Base-by-base conservation (phyloP, 441 rosid genomes). In the Populus hybrid region DNA sequence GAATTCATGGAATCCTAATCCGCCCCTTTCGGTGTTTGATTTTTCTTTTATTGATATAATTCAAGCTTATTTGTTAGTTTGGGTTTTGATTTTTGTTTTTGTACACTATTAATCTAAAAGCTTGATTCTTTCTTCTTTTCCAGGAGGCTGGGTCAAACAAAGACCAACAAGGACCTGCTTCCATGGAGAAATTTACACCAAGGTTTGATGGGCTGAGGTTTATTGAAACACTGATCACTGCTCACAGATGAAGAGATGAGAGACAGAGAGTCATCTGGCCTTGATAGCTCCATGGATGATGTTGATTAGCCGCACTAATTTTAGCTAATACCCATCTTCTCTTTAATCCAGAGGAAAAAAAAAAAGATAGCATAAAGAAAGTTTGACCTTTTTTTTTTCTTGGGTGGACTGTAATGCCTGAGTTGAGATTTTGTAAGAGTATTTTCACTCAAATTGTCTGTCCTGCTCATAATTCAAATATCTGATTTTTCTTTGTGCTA, bases 161-260 rank as follows among this genome's bases (percentile, higher is more conserved):
- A 75, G 86, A 87, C 42, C 81, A 84, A 18, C 87, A 87, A 12
- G 71, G 81, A 10, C 63, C 83, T 75, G 34, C 82, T 65, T 68
- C 83, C 11, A 82, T 80, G 38, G 85, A 80, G 75, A 88, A 87
- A 82, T 90, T 92, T 71, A 87, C 90, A 66, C 97, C 97, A 34
- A 89, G 88, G 50, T 91, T 94, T 78, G 98, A 94, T 75, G 97
- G 97, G 71, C 76, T 94, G 73, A 88, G 91, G 87, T 94, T 94
- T 85, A 94, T 94, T 73, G 98, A 94, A 87, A 94, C 98, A n/a
- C 82, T 94, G 82, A 84, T 94, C 18, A 94, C 98, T 57, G 97
- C 95, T 19, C 98, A 94, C 85, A 89, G 96, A 86, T 94, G 73
- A 75, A 59, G 75, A 76, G 53, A 30, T 35, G 26, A 63, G 19